Percentiles rank a stretch among this genome's conserved stretches.
Evolutionary conservation across 2,329 filamentous ascomycete genomes (phyloP).

Genomic region (Fusarium heterosporum): DNA sequence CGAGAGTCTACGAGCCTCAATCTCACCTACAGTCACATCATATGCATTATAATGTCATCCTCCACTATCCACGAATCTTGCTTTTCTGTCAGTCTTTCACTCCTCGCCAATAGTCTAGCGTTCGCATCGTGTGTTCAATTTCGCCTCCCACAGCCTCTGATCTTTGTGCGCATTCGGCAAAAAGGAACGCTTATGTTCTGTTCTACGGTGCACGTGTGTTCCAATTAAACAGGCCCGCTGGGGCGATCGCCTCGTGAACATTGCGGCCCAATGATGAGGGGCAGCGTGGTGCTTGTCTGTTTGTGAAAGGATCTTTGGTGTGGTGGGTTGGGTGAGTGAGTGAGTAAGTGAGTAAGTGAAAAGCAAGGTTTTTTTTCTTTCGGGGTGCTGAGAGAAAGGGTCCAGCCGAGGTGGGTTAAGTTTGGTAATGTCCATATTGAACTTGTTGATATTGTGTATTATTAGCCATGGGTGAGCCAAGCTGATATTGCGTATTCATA

Average conservation of each 20-base stretch:
- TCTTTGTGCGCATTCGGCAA: slow-evolving; percentile 8
- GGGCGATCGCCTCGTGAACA: slow-evolving; percentile 31
- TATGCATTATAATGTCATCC: slow-evolving; percentile 35
- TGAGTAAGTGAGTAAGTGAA: slow-evolving; percentile 1
- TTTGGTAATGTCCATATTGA: slow-evolving; percentile 5
- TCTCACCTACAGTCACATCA: slow-evolving; percentile 19
- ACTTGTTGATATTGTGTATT: slow-evolving; percentile 2
- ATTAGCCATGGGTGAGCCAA: neutral
- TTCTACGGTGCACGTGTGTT: slow-evolving; percentile 1
- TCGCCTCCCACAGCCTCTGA: slow-evolving; percentile 25
- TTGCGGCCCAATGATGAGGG: slow-evolving; percentile 44
- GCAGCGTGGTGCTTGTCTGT: slow-evolving; percentile 16
- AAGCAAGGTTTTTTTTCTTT: slow-evolving; percentile 17
- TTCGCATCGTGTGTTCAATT: neutral
- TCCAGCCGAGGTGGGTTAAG: slow-evolving; percentile 26
- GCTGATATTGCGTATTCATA: neutral
- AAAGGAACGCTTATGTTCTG: slow-evolving; percentile 3
- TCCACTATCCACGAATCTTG: slow-evolving; percentile 13
- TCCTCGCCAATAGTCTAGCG: neutral
- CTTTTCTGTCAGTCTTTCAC: neutral
- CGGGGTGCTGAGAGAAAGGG: slow-evolving; percentile 1
- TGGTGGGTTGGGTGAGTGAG: slow-evolving; percentile 44
- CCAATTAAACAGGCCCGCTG: slow-evolving; percentile 13
- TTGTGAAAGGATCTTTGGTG: slow-evolving; percentile 24
- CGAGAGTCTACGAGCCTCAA: slow-evolving; percentile 7